Conservation (phyloP, 2,329 filamentous ascomycete species). For the Ophiostoma ips region DNA sequence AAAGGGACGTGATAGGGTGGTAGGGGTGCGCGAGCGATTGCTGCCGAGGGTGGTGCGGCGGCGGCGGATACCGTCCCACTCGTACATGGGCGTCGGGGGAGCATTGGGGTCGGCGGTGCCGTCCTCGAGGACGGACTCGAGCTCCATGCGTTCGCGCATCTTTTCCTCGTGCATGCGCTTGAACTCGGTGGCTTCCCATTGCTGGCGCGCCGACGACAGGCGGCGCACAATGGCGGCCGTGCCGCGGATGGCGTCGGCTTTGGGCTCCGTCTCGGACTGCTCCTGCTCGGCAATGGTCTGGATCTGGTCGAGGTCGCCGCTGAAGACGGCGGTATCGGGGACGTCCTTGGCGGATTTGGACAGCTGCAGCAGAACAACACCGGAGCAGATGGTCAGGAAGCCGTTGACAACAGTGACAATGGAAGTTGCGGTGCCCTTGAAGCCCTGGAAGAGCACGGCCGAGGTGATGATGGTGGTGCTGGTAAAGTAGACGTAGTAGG, state of each 20-base stretch:
- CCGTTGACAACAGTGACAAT: slow-evolving; percentile 87
- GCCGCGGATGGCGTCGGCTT: slow-evolving; percentile 89
- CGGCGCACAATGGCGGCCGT: slow-evolving; percentile 76
- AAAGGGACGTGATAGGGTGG: slow-evolving; percentile 17
- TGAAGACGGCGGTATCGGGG: slow-evolving; percentile 82
- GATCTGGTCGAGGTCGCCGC: slow-evolving; percentile 85
- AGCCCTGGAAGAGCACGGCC: slow-evolving; percentile 80
- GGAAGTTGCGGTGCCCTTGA: slow-evolving; percentile 68
- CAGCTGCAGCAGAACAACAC: slow-evolving; percentile 85
- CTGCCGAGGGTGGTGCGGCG: slow-evolving; percentile 39
- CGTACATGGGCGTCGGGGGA: slow-evolving; percentile 30
- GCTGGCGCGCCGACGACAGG: slow-evolving; percentile 60
- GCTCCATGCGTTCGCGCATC: slow-evolving; percentile 52
- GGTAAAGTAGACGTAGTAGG: slow-evolving; percentile 98
- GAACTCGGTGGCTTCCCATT: slow-evolving; percentile 68
- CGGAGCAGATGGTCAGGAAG: slow-evolving; percentile 85
- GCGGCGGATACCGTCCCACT: slow-evolving; percentile 84
- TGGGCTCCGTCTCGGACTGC: slow-evolving; percentile 90
- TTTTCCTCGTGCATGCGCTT: slow-evolving; percentile 69
- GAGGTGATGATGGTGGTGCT: slow-evolving; percentile 91
- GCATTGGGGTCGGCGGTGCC: slow-evolving; percentile 28
- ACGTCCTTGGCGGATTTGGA: slow-evolving; percentile 98
- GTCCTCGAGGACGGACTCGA: slow-evolving; percentile 65
- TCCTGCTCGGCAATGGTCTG: slow-evolving; percentile 90
- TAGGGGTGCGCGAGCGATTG: slow-evolving; percentile 20